Base-by-base conservation (phyloP, 331 rosid genomes). In the Pyrus hybrid region DNA sequence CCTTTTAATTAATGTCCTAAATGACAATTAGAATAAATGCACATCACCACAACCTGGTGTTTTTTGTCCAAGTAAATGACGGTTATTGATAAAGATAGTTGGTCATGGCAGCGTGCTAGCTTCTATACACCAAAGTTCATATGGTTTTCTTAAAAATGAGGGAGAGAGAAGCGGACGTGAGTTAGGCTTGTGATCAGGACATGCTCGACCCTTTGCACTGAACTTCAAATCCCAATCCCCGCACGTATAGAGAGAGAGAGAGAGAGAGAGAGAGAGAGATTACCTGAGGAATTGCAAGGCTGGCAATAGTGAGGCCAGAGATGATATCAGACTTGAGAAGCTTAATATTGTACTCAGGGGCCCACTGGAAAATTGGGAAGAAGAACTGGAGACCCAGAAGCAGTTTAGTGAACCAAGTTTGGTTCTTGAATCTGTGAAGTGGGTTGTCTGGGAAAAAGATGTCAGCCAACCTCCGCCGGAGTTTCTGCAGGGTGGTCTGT, bases 251-350 rank as follows among this genome's bases (percentile, higher is more conserved):
- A 4, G 25, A n/a, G 41, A 18, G 64, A 35, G 77, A 66, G 51
- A 64, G 22, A 22, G 51, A 29, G 56, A 47, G 67, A n/a, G 41
- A 1, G 58, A 75, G 62, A 49, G 20, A 6, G 4, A 20, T 22
- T 70, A 92, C 99, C 96, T 95, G 99, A 28, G 99, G 99, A 71
- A 95, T 95, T 60, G 98, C 96, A 6, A 95, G 97, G 74, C 98
- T 92, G 53, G 98, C 99, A 80, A 95, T 95, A 79, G 99, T 95
- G 86, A 95, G 97, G 10, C 99, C 99, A 30, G 98, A 89, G 54
- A 95, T 80, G 76, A 81, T 4, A 45, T 95, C 99, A 43, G 93
- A 87, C 70, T 85, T 90, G 67, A 95, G 84, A 72, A 91, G 93
- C 4, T 49, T 11, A 4, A 85, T 76, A 47, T 43, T 78, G 77